Evolutionary conservation across 768 basidiomycete species (phyloP), one percentile per base, ranked within the genome.

Genomic region (Rickenella mellea): DNA sequence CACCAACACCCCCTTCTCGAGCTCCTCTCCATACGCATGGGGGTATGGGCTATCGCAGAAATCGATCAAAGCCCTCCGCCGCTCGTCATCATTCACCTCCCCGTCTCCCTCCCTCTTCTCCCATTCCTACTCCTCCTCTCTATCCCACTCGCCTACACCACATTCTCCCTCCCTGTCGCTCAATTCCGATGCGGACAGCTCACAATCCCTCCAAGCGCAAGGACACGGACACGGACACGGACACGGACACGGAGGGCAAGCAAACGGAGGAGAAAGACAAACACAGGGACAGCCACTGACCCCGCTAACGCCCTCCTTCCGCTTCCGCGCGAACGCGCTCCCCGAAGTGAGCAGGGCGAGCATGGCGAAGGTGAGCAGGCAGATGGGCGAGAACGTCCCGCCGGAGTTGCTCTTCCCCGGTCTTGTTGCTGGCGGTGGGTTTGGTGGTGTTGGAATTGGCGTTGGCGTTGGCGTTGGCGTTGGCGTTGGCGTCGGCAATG

Each of bases 311-410:
- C 54, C 57, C 53, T 25, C 54, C 46, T 44, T 61, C 48, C 38
- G 59, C 50, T 17, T 32, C 47, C 4, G 42, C 21, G 14, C 25
- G 6, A 51, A 62, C 37, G 44, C 56, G 5, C 50, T 36, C 10
- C 33, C 60, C 1, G 65, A 64, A 46, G 48, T 61, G 14, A 64
- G 68, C 15, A 55, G 76, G 32, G 65, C 62, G 48, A 73, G 71
- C 48, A 67, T 79, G 68, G 75, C 73, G 5, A 80, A 80, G 55
- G 64, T 80, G 26, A 54, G 64, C 2, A 68, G 76, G 31, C 74
- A 73, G 19, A 62, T 80, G 6, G 78, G 78, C 26, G 76, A 78
- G 57, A 70, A 68, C 45, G 62, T 80, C 28, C 78, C 78, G 12
- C 54, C 67, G 2, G 76, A 77, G 50, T 67, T 80, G 20, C 68